Evolutionary conservation across 805 yeast genomes (phyloP), one percentile per base, ranked within the genome.

Genomic region (Candida succiphila): DNA sequence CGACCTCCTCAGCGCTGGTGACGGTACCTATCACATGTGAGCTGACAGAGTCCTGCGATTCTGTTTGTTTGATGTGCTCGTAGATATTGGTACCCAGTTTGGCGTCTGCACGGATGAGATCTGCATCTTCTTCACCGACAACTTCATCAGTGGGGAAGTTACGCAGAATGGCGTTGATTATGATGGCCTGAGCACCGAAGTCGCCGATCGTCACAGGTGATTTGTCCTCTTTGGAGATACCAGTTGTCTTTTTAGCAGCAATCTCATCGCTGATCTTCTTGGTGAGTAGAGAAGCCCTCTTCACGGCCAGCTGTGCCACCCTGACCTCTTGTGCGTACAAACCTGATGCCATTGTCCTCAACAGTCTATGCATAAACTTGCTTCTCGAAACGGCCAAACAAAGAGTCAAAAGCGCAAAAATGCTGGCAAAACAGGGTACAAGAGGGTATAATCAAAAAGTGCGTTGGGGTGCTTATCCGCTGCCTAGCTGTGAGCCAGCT

Each of bases 161-260:
- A 34, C 71, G 56, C 48, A 72, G 67, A 37, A 92, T 72, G 3
- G 96, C 88, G 37, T 85, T 75, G 56, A 87, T 89, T 37, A 92
- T 77, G 29, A 89, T 73, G 0, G 96, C 95, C 51, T 92, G 99
- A 0, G 96, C 88, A 4, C 95, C 95, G 52, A 82, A 92, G 55
- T 92, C 99, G 14, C 97, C 98, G 36, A 84, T 65, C 2, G 99
- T 92, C 13, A 92, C 99, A 1, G 99, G 99, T 1, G 96, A 85
- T 40, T 77, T 75, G 54, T 89, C 99, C 27, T 72, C 69, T 53
- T 92, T 92, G 39, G 86, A 78, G 36, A 86, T 82, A 40, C 60
- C 65, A 38, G 57, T 56, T 41, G 48, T 70, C 51, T 52, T 60
- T 44, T 48, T 65, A 44, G 63, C 69, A 45, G 54, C 69, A 45